Evolutionary conservation across 192 early-diverging fungal genomes (phyloP).

Genomic region (Backusella luteola): DNA sequence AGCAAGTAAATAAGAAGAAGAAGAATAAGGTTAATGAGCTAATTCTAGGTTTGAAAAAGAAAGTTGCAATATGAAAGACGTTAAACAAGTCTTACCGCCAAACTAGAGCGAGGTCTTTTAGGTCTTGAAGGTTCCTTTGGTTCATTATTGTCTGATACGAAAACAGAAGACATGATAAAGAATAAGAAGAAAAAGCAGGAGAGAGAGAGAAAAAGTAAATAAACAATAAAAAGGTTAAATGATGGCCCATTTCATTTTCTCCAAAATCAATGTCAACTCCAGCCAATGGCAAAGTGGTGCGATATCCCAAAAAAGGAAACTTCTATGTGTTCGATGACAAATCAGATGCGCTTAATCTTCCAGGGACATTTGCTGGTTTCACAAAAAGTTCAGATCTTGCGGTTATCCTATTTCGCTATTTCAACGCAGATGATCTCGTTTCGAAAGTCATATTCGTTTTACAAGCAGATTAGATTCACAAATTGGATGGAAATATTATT

Average conservation of each 20-base stretch:
- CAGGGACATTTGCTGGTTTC: neutral
- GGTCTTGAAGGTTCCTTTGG: conserved; percentile 24
- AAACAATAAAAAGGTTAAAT: neutral
- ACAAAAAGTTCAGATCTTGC: neutral
- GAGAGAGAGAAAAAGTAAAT: neutral
- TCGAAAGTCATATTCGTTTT: no score
- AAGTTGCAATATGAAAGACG: neutral
- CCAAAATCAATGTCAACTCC: conserved; percentile 6
- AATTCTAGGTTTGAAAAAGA: neutral
- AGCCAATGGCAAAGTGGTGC: neutral
- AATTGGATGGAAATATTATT: no score
- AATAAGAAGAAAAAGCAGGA: neutral
- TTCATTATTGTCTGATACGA: conserved; percentile 9
- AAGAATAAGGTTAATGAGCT: neutral
- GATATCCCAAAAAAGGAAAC: neutral
- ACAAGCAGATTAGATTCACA: no score
- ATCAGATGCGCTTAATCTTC: neutral
- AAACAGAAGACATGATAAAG: conserved; percentile 17
- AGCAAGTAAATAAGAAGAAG: neutral
- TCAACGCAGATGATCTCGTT: no score
- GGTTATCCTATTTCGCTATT: neutral
- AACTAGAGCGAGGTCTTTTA: conserved; percentile 34
- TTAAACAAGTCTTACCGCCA: conserved; percentile 27
- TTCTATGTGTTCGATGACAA: neutral
- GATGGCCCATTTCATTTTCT: neutral